Conservation (phyloP, 768 basidiomycete genomes). For the Epithele typhae region DNA sequence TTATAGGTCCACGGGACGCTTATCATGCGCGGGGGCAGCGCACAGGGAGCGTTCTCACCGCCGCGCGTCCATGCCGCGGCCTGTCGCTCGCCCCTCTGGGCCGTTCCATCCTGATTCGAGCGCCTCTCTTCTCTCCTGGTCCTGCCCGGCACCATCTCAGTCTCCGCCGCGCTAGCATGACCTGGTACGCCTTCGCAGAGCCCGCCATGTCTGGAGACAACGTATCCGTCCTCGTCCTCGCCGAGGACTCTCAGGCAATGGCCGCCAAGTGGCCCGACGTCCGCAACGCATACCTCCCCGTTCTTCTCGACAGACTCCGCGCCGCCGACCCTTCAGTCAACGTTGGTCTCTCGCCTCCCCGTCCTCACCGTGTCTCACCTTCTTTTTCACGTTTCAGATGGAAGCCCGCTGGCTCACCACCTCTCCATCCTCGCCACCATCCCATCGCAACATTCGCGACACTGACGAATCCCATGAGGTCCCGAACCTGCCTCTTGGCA, state of each 20-base stretch:
- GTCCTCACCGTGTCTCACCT: slow-evolving; percentile 9
- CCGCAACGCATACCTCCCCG: slow-evolving; percentile 21
- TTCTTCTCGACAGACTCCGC: slow-evolving; percentile 22
- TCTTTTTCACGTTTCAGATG: slow-evolving; percentile 15
- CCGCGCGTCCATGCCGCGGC: slow-evolving; percentile 13
- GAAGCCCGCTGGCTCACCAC: slow-evolving; percentile 24
- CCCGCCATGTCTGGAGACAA: slow-evolving; percentile 20
- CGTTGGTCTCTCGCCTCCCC: slow-evolving; percentile 13
- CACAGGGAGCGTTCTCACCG: slow-evolving; percentile 17
- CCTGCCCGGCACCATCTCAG: slow-evolving; percentile 10
- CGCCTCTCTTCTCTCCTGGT: slow-evolving; percentile 13
- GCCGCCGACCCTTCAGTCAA: slow-evolving; percentile 17
- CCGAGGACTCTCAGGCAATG: slow-evolving; percentile 24
- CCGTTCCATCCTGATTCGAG: slow-evolving; percentile 15
- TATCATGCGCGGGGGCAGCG: slow-evolving; percentile 18
- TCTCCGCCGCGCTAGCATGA: slow-evolving; percentile 12
- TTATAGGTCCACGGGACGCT: too few relatives aligned
- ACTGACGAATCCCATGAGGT: slow-evolving; percentile 10
- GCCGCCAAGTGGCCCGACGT: slow-evolving; percentile 23
- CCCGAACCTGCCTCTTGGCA: slow-evolving; percentile 17
- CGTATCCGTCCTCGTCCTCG: slow-evolving; percentile 25
- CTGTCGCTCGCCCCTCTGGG: slow-evolving; percentile 14
- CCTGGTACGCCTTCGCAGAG: slow-evolving; percentile 18
- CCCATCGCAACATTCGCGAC: slow-evolving; percentile 5
- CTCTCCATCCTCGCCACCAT: slow-evolving; percentile 13